Conservation (phyloP, 2,329 filamentous ascomycete species). For the Helotiales sp. region DNA sequence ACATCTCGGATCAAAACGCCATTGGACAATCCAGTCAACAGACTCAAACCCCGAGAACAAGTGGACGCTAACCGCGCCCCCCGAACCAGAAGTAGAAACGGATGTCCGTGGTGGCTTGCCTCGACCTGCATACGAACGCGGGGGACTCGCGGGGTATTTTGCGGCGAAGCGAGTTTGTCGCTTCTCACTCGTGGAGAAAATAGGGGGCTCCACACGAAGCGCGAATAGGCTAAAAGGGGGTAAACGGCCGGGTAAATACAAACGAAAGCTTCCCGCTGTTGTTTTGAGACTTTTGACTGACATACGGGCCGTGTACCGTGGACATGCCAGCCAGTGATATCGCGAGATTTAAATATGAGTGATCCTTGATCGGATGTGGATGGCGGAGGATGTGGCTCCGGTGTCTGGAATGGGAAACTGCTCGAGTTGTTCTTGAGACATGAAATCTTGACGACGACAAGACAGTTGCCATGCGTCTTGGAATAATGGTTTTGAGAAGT, state of each 20-base stretch:
- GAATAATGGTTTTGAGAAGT: not conserved
- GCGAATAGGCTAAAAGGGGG: not conserved
- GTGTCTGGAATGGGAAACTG: not conserved
- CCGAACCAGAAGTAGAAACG: not conserved
- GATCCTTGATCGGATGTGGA: not conserved
- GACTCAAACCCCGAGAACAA: not conserved
- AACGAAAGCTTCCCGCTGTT: not conserved
- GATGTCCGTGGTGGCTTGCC: not conserved
- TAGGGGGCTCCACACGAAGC: not conserved
- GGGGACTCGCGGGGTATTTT: slow-evolving; percentile 6
- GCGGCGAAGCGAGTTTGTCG: not conserved
- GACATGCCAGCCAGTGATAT: not conserved
- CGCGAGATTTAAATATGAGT: too few relatives aligned
- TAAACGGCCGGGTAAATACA: slow-evolving; percentile 1
- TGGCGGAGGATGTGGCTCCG: not conserved
- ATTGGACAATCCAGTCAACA: not conserved
- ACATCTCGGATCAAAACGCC: not conserved
- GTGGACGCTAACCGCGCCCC: not conserved
- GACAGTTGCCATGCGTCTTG: not conserved
- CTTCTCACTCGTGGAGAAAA: slow-evolving; percentile 12
- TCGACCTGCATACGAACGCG: not conserved
- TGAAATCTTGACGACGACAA: not conserved
- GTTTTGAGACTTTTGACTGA: not conserved
- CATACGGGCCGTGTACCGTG: slow-evolving; percentile 1
- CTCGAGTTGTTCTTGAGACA: not conserved